Evolutionary conservation across 352 stramenopile species (phyloP), one percentile per base, ranked within the genome.

Genomic region (Blastocystis sp.): DNA sequence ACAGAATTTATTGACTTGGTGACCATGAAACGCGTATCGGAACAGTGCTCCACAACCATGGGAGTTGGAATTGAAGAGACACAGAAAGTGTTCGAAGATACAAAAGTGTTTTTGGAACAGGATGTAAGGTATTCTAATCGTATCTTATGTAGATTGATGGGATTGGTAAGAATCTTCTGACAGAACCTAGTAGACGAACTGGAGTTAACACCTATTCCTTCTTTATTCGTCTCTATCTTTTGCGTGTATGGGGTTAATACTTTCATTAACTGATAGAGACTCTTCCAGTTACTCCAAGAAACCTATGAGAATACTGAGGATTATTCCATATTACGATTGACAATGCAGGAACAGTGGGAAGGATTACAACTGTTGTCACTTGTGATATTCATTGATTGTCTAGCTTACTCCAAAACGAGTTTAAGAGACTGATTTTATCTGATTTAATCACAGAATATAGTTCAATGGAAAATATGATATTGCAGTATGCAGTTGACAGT

Each of bases 81-180:
- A 54, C 42, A 54, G 39, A 37, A 59, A 39, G 69, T 61, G 4
- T 56, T 49, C n/a, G 69, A 80, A 29, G 69, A 80, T 52, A 37
- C 49, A 11, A 54, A 24, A 12, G 54, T 83, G 49, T 83, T 67
- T 67, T 21, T 83, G 71, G 71, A 83, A 54, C 1, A 32, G 32
- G 51, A 83, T 66, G 71, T 83, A 46, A 43, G 71, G 27, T 19
- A 51, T 35, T 6, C 12, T n/a, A 19, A 5, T n/a, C 24, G 19
- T 0, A 19, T 66, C 4, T 37, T 12, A 16, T 29, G 14, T 43
- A 83, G 71, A 83, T 83, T 27, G 71, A 83, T 42, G 71, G 71
- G 14, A 11, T 83, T 32, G 71, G 71, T 5, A 83, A 83, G 51
- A 83, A 83, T 56, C 5, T 83, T 2, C 71, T 83, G 46, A 83